Evolutionary conservation across 2,329 filamentous ascomycete species (phyloP), one percentile per base, ranked within the genome.

Genomic region (Gyromitra esculenta): DNA sequence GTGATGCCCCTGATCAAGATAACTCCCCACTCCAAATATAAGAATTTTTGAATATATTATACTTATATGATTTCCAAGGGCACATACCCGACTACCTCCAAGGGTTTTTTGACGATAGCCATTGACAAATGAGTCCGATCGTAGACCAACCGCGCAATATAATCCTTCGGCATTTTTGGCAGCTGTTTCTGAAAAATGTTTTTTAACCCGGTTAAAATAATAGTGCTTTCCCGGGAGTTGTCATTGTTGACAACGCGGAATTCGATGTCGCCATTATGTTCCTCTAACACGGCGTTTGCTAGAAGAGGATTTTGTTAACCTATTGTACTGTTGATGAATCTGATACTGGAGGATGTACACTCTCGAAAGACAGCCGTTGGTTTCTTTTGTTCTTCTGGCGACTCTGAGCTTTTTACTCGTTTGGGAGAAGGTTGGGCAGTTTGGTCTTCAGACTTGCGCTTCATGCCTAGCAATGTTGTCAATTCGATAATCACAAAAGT

Each of bases 221-320:
- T 96, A 80, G 94, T 90, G 82, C 92, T 96, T 82, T 97, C 93
- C 79, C 91, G 89, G 48, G 90, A 88, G 81, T 92, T 92, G 82
- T 99, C 96, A 82, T 99, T 99, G 87, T 98, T 98, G 81, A 99
- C 96, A 5, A 98, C 96, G 62, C 94, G 91, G 83, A 98, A 98
- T 83, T 98, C 94, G 80, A 99, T 98, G 79, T 97, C 93, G 82
- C 94, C 94, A 82, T 91, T 92, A 81, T 94, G 91, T 84, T 99
- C 96, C 85, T 99, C 96, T 79, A 96, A 88, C 3, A 97, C 95
- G 7, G 94, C 95, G 5, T 80, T 80, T n/a, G 79, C 79, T 80
- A 31, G 59, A 59, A 59, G 21, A 59, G 39, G 52, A 31, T 45
- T n/a, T 65, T 35, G 57, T 69, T 37, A 66, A 43, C 52, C 59